Base-by-base conservation (phyloP, 140 eudicot species). In the Cichorium intybus region DNA sequence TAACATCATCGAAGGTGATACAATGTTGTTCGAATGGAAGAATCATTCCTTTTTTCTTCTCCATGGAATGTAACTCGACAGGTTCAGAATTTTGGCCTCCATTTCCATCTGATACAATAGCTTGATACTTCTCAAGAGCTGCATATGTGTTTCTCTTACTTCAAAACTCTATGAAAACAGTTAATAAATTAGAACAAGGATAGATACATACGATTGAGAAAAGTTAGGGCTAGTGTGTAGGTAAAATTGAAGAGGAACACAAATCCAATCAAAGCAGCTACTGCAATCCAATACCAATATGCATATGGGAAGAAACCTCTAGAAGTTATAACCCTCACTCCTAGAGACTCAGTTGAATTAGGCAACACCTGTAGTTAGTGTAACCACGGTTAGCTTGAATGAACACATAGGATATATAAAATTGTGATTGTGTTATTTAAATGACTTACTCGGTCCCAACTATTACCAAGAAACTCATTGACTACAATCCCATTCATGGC, bases 61-160 rank as follows among this genome's bases (percentile, higher is more conserved):
- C 26, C 51, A 56, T 49, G 28, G 71, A 62, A 20, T 72, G 53
- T 66, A 71, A 59, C 60, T 77, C 77, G 10, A 68, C 17, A 17
- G 50, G 31, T 41, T 39, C 37, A 33, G 34, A 34, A 53, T 53
- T 53, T 27, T 34, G 59, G 22, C 27, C 60, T 11, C 43, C 21
- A 11, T 69, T 60, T 43, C 47, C 68, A 10, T 48, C 77, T 2
- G 72, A 64, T 60, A 72, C 43, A 7, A 72, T 34, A 17, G 85
- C 79, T 62, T 70, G 87, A 62, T 71, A 56, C 70, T 79, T 85
- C 21, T 76, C 92, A 4, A 74, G 59, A 46, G 92, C 92, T 85
- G 85, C 73, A 78, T 49, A 53, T 53, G 7, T 24, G 27, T 22
- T 22, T 3, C 20, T 23, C 18, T 24, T 53, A 12, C 12, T 34